Conservation (phyloP, 129 eudicot genomes). For the Saussurea involucrata region DNA sequence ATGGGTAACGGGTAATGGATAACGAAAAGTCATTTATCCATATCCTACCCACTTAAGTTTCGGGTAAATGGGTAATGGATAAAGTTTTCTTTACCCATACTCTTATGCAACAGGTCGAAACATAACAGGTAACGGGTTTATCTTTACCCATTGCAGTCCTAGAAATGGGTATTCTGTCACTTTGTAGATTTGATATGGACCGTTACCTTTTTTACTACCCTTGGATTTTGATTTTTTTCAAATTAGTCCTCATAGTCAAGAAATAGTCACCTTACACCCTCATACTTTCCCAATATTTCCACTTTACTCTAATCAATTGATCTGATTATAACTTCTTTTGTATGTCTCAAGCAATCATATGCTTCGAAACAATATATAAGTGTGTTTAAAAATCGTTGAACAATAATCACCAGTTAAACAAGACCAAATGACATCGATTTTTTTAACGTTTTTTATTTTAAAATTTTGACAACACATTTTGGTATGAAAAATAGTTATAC, state of each 20-base stretch:
- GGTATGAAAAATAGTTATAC: background rate
- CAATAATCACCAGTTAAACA: background rate
- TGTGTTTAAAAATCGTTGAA: no score
- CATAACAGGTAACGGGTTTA: no score
- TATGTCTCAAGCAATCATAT: no score
- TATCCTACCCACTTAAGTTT: no score
- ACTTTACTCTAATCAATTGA: background rate
- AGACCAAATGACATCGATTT: background rate
- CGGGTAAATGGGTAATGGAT: no score
- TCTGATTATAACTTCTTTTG: background rate
- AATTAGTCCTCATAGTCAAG: background rate
- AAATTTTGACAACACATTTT: background rate
- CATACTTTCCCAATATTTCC: background rate
- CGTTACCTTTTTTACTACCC: background rate
- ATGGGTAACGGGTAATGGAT: no score
- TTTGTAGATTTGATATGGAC: background rate
- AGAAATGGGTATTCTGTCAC: constrained; percentile 12
- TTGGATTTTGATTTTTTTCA: background rate
- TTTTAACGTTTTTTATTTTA: no score
- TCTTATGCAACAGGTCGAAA: no score
- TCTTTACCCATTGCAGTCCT: no score
- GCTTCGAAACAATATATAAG: no score
- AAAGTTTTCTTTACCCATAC: no score
- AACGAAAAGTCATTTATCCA: no score
- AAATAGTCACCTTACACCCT: constrained; percentile 2